Base-by-base conservation (phyloP, 2,329 filamentous ascomycete genomes). In the Colletotrichum chrysophilum region DNA sequence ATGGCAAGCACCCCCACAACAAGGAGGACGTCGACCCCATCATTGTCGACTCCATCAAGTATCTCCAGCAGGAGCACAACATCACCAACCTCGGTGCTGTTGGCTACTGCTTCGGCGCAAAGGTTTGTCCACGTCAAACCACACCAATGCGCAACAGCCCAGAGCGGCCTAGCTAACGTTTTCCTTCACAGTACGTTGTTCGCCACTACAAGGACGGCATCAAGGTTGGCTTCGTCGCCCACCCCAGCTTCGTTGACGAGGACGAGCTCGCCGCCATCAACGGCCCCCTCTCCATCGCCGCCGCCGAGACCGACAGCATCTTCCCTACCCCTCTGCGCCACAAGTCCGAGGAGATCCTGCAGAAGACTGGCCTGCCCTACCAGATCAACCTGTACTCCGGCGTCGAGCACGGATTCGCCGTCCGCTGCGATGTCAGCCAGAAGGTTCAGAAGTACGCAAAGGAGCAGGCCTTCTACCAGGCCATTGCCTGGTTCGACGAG, bases 381-480 rank as follows among this genome's bases (percentile, higher is more conserved):
- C 94, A 97, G 86, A 93, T 97, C 83, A 94, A 90, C 83, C 87
- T 97, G 10, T 97, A 91, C 87, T 92, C 91, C 4, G 91, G 91
- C 70, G 92, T 95, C 34, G 84, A 85, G 71, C 95, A 97, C 83
- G 95, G 95, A 0, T 98, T 97, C 80, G 88, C 92, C 10, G 92
- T 96, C 3, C 91, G 94, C 71, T 89, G 88, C 32, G 94, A 97
- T 81, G 75, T 89, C 36, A 88, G 80, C 76, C 88, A 92, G 77
- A 89, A 88, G 82, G 78, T 86, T 61, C 83, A 90, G 80, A 92
- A 90, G 83, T 96, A 90, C 80, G 93, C 94, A 48, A 96, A 95
- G 89, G 94, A 97, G 85, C 91, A 94, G 85, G 95, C 95, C 7
- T 97, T 97, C 82, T 80, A 89, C 78, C 95, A 97, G 88, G 94